Conservation (phyloP, 169 alveolate genomes). For the Theileria orientalis region DNA sequence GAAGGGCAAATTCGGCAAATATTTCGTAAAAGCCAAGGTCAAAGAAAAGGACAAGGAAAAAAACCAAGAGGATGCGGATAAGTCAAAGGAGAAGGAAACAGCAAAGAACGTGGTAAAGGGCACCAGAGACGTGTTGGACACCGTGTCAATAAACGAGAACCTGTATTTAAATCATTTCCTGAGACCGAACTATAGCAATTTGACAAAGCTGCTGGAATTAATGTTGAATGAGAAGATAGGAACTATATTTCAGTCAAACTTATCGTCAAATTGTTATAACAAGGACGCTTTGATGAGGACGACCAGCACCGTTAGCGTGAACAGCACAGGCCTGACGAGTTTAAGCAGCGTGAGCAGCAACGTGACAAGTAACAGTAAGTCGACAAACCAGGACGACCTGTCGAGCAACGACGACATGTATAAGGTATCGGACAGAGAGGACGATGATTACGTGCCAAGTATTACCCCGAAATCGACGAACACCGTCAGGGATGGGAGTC, state of each 20-base stretch:
- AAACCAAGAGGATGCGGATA: constrained; percentile 23
- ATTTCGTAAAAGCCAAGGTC: neutral
- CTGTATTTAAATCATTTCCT: constrained; percentile 51
- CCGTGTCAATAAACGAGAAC: constrained; percentile 43
- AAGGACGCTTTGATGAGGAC: neutral
- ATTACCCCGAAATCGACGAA: neutral
- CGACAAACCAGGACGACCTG: neutral
- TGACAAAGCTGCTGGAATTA: constrained; percentile 1
- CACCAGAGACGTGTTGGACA: constrained; percentile 15
- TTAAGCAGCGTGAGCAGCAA: neutral
- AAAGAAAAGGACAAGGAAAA: constrained; percentile 12
- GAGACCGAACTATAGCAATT: constrained; percentile 44
- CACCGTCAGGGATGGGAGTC: neutral
- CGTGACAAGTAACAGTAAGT: neutral
- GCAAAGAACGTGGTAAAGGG: neutral
- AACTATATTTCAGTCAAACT: constrained; percentile 29
- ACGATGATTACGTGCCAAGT: constrained; percentile 1
- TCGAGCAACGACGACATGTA: neutral
- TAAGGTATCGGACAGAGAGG: neutral
- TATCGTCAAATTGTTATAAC: constrained; percentile 16
- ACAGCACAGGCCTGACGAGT: neutral
- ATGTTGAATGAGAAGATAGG: constrained; percentile 21
- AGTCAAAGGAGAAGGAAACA: constrained; percentile 21
- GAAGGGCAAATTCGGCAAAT: neutral
- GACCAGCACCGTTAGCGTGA: neutral